phyloP scores from a whole-genome alignment of 257 asterid genomes.

The Ocimum tenuiflorum region DNA sequence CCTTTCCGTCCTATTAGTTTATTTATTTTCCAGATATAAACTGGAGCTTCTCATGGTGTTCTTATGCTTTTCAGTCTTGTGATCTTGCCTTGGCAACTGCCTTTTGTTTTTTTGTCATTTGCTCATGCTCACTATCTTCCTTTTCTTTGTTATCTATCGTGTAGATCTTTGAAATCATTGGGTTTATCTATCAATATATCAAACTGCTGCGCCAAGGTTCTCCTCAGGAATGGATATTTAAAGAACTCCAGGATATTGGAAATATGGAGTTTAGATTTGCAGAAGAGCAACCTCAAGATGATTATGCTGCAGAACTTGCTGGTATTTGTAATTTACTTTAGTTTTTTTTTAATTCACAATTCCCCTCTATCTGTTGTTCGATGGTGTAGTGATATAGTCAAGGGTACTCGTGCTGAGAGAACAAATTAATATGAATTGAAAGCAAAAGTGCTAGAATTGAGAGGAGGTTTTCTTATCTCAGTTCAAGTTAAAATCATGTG shows the following conservation, averaged over 20 bases:
- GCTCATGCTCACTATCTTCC: neutral
- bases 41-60: neutral
- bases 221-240: constrained; percentile 92
- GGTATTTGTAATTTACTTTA: constrained; percentile 34
- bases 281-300: constrained; percentile 97
- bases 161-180: constrained; percentile 78
- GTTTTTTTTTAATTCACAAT: neutral
- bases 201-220: constrained; percentile 64
- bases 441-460: neutral
- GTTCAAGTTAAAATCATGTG: too few relatives aligned
- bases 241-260: constrained; percentile 90
- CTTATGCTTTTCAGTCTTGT: neutral
- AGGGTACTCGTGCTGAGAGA: neutral
- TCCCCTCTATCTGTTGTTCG: neutral
- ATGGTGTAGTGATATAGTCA: neutral
- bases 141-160: constrained; percentile 24
- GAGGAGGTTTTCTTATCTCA: neutral
- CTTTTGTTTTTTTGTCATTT: neutral
- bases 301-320: constrained; percentile 95
- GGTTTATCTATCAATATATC: constrained; percentile 79
- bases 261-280: constrained; percentile 87
- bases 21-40: neutral
- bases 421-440: neutral
- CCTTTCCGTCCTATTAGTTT: neutral
- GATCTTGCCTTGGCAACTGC: neutral